phyloP scores from a whole-genome alignment of 768 basidiomycete genomes.

The Pisolithus albus region DNA sequence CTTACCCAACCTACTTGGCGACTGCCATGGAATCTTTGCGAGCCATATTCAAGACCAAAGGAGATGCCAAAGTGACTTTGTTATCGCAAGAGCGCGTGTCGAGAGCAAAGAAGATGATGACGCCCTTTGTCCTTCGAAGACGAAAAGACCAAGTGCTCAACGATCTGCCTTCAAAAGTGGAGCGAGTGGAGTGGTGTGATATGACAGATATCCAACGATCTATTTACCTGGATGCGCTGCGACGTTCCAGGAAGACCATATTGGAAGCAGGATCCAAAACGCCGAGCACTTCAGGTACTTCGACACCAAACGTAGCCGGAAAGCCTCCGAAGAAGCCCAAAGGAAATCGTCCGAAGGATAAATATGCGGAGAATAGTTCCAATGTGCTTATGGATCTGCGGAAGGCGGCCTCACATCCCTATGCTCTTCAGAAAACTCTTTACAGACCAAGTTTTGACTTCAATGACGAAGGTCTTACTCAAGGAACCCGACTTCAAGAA shows the following conservation, averaged over 20 bases:
- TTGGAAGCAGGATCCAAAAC: slow-evolving; percentile 36
- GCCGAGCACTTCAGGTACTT: slow-evolving; percentile 25
- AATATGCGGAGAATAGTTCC: slow-evolving; percentile 75
- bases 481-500: slow-evolving; percentile 91
- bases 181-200: slow-evolving; percentile 92
- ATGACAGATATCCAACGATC: slow-evolving; percentile 79
- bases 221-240: slow-evolving; percentile 81
- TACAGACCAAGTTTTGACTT: slow-evolving; percentile 64
- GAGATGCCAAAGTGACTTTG: slow-evolving; percentile 82
- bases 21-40: slow-evolving; percentile 71
- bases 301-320: slow-evolving; percentile 20
- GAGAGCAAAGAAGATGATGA: slow-evolving; percentile 98
- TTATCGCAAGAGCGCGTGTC: slow-evolving; percentile 91
- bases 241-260: slow-evolving; percentile 77
- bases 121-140: slow-evolving; percentile 94
- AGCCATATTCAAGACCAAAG: slow-evolving; percentile 95
- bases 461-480: slow-evolving; percentile 75
- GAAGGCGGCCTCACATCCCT: slow-evolving; percentile 94
- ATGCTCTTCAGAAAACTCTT: slow-evolving; percentile 89
- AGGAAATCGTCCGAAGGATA: slow-evolving; percentile 48
- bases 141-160: slow-evolving; percentile 91
- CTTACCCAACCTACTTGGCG: slow-evolving; percentile 81
- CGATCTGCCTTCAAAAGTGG: slow-evolving; percentile 88
- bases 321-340: slow-evolving; percentile 26
- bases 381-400: slow-evolving; percentile 97